phyloP scores from a whole-genome alignment of 2,329 filamentous ascomycete species.

The Colletotrichum truncatum region DNA sequence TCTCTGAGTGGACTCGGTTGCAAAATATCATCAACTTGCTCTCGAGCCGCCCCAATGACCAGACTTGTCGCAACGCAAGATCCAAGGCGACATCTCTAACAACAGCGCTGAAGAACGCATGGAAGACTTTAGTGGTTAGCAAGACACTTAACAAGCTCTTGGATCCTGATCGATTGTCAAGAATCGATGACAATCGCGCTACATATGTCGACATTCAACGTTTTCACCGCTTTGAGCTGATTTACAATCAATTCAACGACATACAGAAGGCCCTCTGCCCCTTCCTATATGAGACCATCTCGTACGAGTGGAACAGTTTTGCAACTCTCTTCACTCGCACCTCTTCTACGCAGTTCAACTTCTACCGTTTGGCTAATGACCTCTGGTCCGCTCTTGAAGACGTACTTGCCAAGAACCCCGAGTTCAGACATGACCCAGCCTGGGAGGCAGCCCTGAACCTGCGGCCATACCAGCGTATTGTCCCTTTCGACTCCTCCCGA shows the following conservation, averaged over 20 bases:
- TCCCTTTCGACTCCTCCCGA: not conserved
- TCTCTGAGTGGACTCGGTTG: conserved; percentile 46
- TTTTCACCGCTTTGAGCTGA: conserved; percentile 33
- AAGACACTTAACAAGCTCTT: conserved; percentile 3
- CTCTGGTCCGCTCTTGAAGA: not conserved
- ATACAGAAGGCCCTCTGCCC: conserved; percentile 46
- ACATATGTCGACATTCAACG: conserved; percentile 46
- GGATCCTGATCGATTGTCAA: not conserved
- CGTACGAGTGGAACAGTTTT: conserved; percentile 1
- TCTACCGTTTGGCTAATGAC: not conserved
- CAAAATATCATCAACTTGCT: conserved; percentile 38
- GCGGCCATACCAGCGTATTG: not conserved
- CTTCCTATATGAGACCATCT: conserved; percentile 44
- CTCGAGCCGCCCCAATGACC: not conserved
- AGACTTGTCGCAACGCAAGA: conserved; percentile 16
- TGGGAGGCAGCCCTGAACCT: not conserved
- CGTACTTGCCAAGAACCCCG: not conserved
- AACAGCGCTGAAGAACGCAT: conserved; percentile 12
- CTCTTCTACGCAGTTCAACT: not conserved
- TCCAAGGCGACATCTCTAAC: conserved; percentile 32
- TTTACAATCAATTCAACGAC: conserved; percentile 39
- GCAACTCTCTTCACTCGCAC: not conserved
- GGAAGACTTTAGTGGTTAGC: conserved; percentile 6
- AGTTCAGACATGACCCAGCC: not conserved
- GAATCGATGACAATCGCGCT: conserved; percentile 44